phyloP scores from a whole-genome alignment of 495 filamentous ascomycete species.

The Hypoxylon cercidicola region DNA sequence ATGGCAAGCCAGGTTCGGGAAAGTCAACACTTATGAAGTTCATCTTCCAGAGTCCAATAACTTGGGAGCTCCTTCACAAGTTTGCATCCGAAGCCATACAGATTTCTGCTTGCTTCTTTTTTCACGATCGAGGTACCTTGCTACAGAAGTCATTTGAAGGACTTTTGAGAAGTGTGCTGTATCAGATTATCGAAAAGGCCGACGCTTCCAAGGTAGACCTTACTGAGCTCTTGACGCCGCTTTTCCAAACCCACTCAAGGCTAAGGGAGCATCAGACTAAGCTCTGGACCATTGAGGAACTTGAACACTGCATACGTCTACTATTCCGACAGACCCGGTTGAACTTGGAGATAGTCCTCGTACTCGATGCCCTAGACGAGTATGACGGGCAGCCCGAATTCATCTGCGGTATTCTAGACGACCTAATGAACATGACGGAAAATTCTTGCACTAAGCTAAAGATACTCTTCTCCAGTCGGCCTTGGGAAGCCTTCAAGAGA shows the following conservation, averaged over 20 bases:
- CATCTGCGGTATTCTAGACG: conserved; percentile 18
- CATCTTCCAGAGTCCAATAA: conserved; percentile 13
- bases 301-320: conserved; percentile 7
- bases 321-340: conserved; percentile 12
- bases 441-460: conserved; percentile 17
- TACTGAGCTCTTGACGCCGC: conserved; percentile 1
- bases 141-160: conserved; percentile 8
- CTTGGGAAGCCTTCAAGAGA: conserved; percentile 22
- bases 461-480: conserved; percentile 31
- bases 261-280: not conserved
- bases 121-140: not conserved
- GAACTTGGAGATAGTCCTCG: conserved; percentile 20
- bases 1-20: conserved; percentile 31
- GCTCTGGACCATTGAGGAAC: conserved; percentile 7
- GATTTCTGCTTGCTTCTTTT: conserved; percentile 15
- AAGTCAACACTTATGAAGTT: conserved; percentile 36
- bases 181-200: conserved; percentile 14
- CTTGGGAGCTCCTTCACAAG: conserved; percentile 14
- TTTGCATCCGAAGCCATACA: not conserved
- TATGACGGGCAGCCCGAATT: conserved; percentile 28
- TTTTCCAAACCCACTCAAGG: not conserved
- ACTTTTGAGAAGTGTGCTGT: not conserved
- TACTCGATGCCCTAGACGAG: conserved; percentile 31
- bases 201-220: not conserved
- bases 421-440: conserved; percentile 8